Evolutionary conservation across 108 stramenopile genomes (phyloP).

Genomic region (Nannochloropsis salina): DNA sequence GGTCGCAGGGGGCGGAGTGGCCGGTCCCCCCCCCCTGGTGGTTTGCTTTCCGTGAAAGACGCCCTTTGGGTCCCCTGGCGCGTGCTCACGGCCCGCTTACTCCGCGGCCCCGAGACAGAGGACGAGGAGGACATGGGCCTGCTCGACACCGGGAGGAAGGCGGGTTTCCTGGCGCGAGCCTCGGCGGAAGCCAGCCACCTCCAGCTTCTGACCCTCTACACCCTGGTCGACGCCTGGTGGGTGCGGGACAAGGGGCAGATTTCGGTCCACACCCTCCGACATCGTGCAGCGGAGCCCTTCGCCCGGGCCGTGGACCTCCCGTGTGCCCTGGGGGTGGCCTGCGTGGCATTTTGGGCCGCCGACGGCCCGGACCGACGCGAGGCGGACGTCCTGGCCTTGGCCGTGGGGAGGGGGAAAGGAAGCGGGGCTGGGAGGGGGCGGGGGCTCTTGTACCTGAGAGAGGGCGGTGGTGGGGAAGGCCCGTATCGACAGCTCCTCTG

Average conservation of each 20-base stretch:
- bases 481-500: background rate
- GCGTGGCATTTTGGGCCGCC: background rate
- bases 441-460: too few relatives aligned
- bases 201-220: background rate
- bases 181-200: background rate
- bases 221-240: background rate
- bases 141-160: background rate
- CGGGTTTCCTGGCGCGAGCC: background rate
- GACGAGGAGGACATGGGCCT: background rate
- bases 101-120: background rate
- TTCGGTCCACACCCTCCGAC: background rate
- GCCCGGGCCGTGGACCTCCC: background rate
- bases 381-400: background rate
- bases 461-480: background rate
- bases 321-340: background rate
- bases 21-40: background rate
- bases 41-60: background rate
- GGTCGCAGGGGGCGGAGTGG: background rate
- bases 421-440: background rate
- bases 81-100: background rate
- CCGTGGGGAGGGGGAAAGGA: background rate
- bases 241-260: background rate
- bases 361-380: background rate
- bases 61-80: background rate
- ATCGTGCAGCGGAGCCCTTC: background rate